Base-by-base conservation (phyloP, 2,329 filamentous ascomycete genomes). In the Fusarium paranaense region DNA sequence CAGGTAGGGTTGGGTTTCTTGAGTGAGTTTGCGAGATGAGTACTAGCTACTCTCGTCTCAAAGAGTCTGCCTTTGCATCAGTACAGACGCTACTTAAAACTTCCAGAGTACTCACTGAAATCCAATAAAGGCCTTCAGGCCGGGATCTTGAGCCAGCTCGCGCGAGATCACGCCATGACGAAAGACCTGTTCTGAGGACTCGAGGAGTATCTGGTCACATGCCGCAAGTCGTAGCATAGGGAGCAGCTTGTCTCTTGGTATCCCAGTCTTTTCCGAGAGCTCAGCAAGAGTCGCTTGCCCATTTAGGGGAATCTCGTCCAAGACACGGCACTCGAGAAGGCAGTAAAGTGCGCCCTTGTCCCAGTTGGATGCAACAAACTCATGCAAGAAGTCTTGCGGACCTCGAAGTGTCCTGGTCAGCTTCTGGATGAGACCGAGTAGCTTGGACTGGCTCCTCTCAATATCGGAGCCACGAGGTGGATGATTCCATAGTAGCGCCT, bases 291-390 rank as follows among this genome's bases (percentile, higher is more conserved):
- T 35, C 11, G 69, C 59, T 2, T 52, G 32, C 4, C 69, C 71
- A 25, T 37, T 38, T 5, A 50, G 38, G 7, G 72, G 70, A 25
- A 76, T 65, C 13, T 59, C 32, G 0, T 73, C 68, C 6, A 76
- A 57, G 4, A 75, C 60, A 20, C 62, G 56, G 10, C 69, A 66
- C 18, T 76, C 67, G 6, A 76, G 67, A 5, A 76, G 66, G 35
- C 63, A 62, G 40, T 75, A 75, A 20, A 76, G 9, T 6, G 70
- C 72, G 3, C 72, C 72, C 37, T 67, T 69, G 42, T 76, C 74
- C 74, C 74, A 76, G 40, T 76, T 76, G 30, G 68, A 83, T 18
- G 86, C 88, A 74, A 88, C 77, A 74, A 82, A 58, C 78, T 89
- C n/a, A 78, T 80, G 37, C 76, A 83, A 20, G 78, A 83, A 70